Conservation (phyloP, 2,329 filamentous ascomycete species). For the Orbilia oligospora region DNA sequence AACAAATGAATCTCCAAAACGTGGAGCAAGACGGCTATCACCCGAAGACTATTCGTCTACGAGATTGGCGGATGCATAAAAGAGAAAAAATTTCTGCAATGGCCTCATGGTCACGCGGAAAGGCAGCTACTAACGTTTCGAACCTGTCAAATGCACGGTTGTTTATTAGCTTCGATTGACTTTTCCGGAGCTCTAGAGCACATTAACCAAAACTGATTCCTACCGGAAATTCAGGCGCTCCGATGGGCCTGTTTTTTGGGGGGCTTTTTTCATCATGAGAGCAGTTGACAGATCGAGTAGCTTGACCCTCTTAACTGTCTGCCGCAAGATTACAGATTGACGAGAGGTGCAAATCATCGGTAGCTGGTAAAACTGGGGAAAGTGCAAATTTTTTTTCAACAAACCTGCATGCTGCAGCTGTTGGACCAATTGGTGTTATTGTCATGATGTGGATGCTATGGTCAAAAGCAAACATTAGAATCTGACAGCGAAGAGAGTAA, state of each 20-base stretch:
- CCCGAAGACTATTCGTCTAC: slow-evolving; percentile 45
- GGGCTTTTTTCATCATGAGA: slow-evolving; percentile 25
- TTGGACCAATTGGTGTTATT: slow-evolving; percentile 25
- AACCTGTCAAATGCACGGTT: slow-evolving; percentile 52
- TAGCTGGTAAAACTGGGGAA: slow-evolving; percentile 58
- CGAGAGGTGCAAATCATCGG: slow-evolving; percentile 52
- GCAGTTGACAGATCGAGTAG: slow-evolving; percentile 51
- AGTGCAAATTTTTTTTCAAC: slow-evolving; percentile 42
- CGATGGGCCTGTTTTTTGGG: slow-evolving; percentile 5
- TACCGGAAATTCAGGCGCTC: slow-evolving; percentile 36
- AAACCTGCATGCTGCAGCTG: slow-evolving; percentile 42
- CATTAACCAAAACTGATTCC: slow-evolving; percentile 43
- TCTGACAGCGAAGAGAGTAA: slow-evolving; percentile 15
- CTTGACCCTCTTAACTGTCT: slow-evolving; percentile 44
- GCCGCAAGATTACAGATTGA: slow-evolving; percentile 56
- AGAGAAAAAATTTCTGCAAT: slow-evolving; percentile 2
- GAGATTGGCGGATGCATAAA: slow-evolving; percentile 15
- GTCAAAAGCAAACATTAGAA: slow-evolving; percentile 36
- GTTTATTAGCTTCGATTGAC: slow-evolving; percentile 27
- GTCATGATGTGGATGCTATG: slow-evolving; percentile 16
- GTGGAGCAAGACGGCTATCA: slow-evolving; percentile 55
- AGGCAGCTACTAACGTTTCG: slow-evolving; percentile 50
- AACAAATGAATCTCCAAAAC: slow-evolving; percentile 53
- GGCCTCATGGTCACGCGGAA: slow-evolving; percentile 59
- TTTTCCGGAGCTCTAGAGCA: slow-evolving; percentile 52